Conservation (phyloP, 345 rosid species). For the Trapa bicornis region DNA sequence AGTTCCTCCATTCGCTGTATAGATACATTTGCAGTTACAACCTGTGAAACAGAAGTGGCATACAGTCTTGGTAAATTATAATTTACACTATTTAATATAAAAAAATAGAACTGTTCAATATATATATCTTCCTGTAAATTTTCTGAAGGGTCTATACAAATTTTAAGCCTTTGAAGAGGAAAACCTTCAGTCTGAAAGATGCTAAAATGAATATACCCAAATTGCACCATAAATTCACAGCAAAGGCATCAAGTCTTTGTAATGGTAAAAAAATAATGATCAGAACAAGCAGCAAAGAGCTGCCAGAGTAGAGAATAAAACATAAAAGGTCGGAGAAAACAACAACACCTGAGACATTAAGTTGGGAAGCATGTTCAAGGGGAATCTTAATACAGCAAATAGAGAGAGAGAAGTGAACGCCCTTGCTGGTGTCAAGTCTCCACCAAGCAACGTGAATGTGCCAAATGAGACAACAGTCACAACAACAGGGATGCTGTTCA, state of each 20-base stretch:
- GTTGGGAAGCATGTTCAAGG: constrained; percentile 79
- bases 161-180: not conserved
- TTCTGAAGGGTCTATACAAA: not conserved
- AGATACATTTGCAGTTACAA: constrained; percentile 80
- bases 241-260: not conserved
- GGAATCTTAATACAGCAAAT: constrained; percentile 64
- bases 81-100: not conserved
- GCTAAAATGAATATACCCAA: not conserved
- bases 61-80: not conserved
- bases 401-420: constrained; percentile 96
- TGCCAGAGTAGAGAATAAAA: not conserved
- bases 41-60: constrained; percentile 26
- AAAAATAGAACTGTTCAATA: not conserved
- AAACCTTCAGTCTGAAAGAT: not conserved
- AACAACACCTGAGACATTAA: constrained; percentile 63
- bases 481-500: constrained; percentile 77
- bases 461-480: constrained; percentile 89
- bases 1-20: constrained; percentile 83
- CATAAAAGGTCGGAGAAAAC: constrained; percentile 2
- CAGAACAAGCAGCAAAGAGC: not conserved
- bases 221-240: not conserved
- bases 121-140: not conserved
- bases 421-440: constrained; percentile 84
- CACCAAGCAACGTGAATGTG: constrained; percentile 79
- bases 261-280: not conserved